Evolutionary conservation across 2,329 filamentous ascomycete genomes (phyloP).

Genomic region (Fusarium miscanthi): DNA sequence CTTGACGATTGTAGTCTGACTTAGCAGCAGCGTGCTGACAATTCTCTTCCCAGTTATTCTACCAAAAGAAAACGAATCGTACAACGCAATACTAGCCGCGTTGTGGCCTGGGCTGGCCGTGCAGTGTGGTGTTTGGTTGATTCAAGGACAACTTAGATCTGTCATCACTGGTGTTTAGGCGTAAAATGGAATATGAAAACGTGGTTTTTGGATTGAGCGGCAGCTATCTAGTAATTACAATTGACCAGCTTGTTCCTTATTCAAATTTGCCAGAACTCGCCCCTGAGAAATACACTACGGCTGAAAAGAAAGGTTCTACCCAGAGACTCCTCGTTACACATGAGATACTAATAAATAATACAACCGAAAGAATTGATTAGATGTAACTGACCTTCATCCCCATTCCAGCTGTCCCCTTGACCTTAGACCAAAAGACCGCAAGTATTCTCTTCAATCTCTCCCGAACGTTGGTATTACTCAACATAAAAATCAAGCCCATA

Average conservation of each 20-base stretch:
- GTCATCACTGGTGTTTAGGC: slow-evolving; percentile 42
- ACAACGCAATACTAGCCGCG: slow-evolving; percentile 64
- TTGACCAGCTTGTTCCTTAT: slow-evolving; percentile 20
- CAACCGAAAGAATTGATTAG: slow-evolving; percentile 55
- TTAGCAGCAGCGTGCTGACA: slow-evolving; percentile 30
- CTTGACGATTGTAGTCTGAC: neutral
- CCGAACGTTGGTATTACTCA: slow-evolving; percentile 79
- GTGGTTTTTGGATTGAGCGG: slow-evolving; percentile 14
- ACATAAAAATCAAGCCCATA: slow-evolving; percentile 78
- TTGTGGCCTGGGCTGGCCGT: slow-evolving; percentile 61
- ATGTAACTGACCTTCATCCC: slow-evolving; percentile 98
- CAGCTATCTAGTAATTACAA: slow-evolving; percentile 28
- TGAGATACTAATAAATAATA: slow-evolving; percentile 40
- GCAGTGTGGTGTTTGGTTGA: slow-evolving; percentile 26
- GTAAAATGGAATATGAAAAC: slow-evolving; percentile 26
- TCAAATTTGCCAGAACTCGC: slow-evolving; percentile 26
- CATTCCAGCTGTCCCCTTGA: slow-evolving; percentile 90
- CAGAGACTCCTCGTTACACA: slow-evolving; percentile 47
- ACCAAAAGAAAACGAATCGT: slow-evolving; percentile 75
- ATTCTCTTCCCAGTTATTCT: slow-evolving; percentile 61
- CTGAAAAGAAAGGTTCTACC: slow-evolving; percentile 30
- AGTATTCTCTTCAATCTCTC: slow-evolving; percentile 78
- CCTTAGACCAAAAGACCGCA: slow-evolving; percentile 79
- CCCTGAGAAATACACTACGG: slow-evolving; percentile 27
- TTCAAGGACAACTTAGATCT: slow-evolving; percentile 19